Evolutionary conservation across 768 basidiomycete genomes (phyloP), one percentile per base, ranked within the genome.

Genomic region (Boletus vermiculosoides): DNA sequence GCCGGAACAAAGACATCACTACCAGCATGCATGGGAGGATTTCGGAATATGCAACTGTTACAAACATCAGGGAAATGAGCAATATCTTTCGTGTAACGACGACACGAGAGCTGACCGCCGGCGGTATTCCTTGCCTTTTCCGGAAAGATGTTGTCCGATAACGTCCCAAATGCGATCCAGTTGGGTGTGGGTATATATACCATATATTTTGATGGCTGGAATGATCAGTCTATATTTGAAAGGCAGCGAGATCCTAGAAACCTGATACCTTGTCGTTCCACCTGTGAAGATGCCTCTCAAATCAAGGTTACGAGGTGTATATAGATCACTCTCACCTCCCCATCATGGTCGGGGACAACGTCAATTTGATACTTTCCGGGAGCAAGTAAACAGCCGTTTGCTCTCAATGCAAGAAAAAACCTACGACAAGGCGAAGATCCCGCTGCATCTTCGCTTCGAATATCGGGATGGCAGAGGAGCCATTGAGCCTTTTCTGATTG

Each of bases 371-470:
- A 82, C 80, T 82, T 25, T 47, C 12, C 6, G 13, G 2, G 28
- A 33, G n/a, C 66, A 60, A 44, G 13, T 66, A 13, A 61, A 45
- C 31, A n/a, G n/a, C 15, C 2, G 4, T 41, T 42, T 15, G 1
- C 12, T 44, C 30, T 15, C 25, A 40, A 8, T 7, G 39, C 50
- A 44, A 34, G 8, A 25, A 50, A 23, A 39, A 31, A 69, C 79
- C 5, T 62, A 83, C 83, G 2, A 86, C 74, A 23, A 86, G 67
- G 13, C 82, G 72, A 23, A 76, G 65, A 58, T 84, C 81, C 0
- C 74, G 62, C 11, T 80, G 81, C 78, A 88, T 83, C 66, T 87
- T 88, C 0, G 88, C 88, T 63, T 88, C 86, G 51, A 78, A 88
- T 11, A 89, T 78, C 0, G 87, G 84, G 3, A 88, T 69, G 1